Evolutionary conservation across 163 green algal genomes (phyloP).

Genomic region (Scenedesmus sp.): DNA sequence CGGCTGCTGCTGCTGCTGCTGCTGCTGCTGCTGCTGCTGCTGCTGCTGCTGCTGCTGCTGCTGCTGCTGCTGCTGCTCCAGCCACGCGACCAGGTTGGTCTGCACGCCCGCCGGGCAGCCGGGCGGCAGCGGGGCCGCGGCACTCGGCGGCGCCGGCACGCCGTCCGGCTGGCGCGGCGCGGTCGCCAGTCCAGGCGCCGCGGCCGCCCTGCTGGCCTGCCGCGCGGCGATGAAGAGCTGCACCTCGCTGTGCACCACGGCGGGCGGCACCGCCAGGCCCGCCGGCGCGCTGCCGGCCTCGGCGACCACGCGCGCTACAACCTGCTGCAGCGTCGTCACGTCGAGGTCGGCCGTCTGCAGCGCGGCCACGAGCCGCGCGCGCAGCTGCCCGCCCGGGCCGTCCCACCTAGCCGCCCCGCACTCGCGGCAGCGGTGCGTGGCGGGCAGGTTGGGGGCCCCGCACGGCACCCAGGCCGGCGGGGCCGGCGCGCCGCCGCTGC

Average conservation of each 20-base stretch:
- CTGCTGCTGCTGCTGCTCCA: not conserved
- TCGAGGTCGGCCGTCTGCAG: slow-evolving; percentile 43
- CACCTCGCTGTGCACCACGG: not conserved
- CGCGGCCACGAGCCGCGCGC: slow-evolving; percentile 2
- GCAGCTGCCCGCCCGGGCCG: slow-evolving; percentile 33
- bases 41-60: not conserved
- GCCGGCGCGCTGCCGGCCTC: slow-evolving; percentile 18
- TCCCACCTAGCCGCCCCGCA: slow-evolving; percentile 36
- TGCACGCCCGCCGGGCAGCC: slow-evolving; percentile 8
- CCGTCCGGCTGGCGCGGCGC: too few species aligned
- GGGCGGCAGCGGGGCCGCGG: not conserved
- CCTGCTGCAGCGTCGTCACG: slow-evolving; percentile 11
- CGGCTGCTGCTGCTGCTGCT: slow-evolving; percentile 15
- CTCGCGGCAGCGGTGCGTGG: not conserved
- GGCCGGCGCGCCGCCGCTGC: too few species aligned
- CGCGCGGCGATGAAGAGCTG: not conserved
- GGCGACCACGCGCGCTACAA: slow-evolving; percentile 19
- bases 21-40: not conserved
- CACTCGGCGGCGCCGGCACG: too few species aligned
- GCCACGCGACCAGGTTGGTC: not conserved
- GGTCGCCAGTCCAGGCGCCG: not conserved
- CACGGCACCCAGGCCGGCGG: too few species aligned
- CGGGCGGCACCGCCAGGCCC: not conserved
- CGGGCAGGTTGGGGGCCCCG: not conserved
- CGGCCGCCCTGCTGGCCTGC: not conserved